A percentile compares a stretch with the other conserved stretches of the same genome.
Conservation (phyloP, 805 yeast species). For the Jamesozyma jinghongensis region DNA sequence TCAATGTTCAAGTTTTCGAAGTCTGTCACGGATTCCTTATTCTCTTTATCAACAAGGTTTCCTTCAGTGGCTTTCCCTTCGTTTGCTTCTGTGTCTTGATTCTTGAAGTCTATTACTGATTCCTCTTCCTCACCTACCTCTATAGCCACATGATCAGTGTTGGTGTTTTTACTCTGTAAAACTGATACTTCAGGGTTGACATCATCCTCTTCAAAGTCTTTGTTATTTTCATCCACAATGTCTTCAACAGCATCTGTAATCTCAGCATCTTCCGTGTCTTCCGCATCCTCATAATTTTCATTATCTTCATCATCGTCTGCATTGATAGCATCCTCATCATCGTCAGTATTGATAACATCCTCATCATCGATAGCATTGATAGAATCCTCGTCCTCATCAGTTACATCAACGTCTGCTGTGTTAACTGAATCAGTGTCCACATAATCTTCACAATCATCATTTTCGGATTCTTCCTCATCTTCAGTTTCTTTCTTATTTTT, state of each 20-base stretch:
- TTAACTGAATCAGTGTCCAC: too few species aligned
- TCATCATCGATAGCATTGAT: not conserved
- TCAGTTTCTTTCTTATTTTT: not conserved
- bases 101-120: not conserved
- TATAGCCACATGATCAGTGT: not conserved
- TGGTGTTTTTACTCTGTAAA: not conserved
- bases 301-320: too few species aligned
- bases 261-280: too few species aligned
- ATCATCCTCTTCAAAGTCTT: not conserved
- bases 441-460: too few species aligned
- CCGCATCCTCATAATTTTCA: too few species aligned
- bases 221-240: constrained; percentile 1
- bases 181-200: not conserved
- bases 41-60: too few species aligned
- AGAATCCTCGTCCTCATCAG: not conserved
- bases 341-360: not conserved
- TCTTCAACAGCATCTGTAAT: not conserved
- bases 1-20: too few species aligned
- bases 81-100: too few species aligned
- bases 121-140: not conserved
- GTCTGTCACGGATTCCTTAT: too few species aligned
- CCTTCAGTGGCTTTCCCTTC: too few species aligned
- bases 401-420: too few species aligned
- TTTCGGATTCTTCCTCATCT: not conserved
- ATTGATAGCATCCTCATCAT: not conserved